Conservation (phyloP, 2,329 filamentous ascomycete genomes). For the Whalleya microplaca region DNA sequence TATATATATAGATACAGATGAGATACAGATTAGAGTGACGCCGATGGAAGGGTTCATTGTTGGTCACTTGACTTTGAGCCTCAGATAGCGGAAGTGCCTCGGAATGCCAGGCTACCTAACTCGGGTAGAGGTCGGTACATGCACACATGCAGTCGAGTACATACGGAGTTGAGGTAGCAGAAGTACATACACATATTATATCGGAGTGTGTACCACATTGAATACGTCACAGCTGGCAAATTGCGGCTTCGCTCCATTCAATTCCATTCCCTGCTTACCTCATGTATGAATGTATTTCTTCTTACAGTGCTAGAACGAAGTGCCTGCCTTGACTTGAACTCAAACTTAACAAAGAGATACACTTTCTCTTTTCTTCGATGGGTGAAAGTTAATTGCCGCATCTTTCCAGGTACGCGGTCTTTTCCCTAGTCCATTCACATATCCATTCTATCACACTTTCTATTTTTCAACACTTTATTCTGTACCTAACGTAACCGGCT, state of each 20-base stretch:
- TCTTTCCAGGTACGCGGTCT: not conserved
- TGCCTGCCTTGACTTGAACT: constrained; percentile 1
- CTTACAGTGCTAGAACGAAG: not conserved
- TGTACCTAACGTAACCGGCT: not conserved
- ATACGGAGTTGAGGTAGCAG: no score
- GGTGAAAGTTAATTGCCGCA: not conserved
- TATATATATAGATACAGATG: no score
- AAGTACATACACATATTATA: no score
- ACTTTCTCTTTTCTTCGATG: not conserved
- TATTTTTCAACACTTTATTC: no score
- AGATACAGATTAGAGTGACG: no score
- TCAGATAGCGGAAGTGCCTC: not conserved
- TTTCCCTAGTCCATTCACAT: no score
- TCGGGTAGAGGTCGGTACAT: no score
- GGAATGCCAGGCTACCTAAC: not conserved
- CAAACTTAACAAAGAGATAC: constrained; percentile 12
- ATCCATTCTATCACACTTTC: no score
- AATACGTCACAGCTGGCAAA: constrained; percentile 25
- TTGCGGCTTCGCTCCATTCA: no score
- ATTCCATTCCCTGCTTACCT: constrained; percentile 27
- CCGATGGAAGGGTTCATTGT: not conserved
- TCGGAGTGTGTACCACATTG: not conserved
- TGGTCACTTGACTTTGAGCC: not conserved
- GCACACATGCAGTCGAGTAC: not conserved
- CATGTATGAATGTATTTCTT: not conserved